Conservation (phyloP, 345 rosid genomes). For the Sonneratia caseolaris region DNA sequence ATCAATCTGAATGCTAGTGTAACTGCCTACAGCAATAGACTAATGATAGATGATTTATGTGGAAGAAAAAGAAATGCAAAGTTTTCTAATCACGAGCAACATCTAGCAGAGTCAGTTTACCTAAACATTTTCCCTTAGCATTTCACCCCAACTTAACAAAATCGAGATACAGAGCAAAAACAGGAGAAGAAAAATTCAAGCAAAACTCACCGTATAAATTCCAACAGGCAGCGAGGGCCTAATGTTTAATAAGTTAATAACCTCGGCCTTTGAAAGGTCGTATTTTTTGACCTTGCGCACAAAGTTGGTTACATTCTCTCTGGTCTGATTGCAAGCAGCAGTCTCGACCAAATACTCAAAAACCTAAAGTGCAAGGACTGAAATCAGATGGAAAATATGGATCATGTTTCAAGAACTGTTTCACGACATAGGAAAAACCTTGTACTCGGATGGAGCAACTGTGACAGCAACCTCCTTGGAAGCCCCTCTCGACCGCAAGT, state of each 20-base stretch:
- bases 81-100: not conserved
- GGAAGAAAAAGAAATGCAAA: not conserved
- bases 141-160: not conserved
- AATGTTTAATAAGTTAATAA: constrained; percentile 57
- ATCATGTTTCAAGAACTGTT: not conserved
- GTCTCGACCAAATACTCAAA: constrained; percentile 58
- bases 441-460: constrained; percentile 53
- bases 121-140: not conserved
- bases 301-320: constrained; percentile 41
- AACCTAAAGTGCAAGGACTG: constrained; percentile 31
- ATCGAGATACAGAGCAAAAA: not conserved
- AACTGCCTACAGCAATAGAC: not conserved
- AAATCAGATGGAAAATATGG: not conserved
- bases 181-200: not conserved
- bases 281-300: constrained; percentile 42
- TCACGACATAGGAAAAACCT: constrained; percentile 27
- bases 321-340: constrained; percentile 48
- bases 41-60: not conserved
- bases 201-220: constrained; percentile 36
- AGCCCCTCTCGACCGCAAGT: constrained; percentile 65
- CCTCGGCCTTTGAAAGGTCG: constrained; percentile 69
- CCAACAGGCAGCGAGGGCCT: constrained; percentile 49
- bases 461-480: constrained; percentile 57
- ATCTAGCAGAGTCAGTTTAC: not conserved
- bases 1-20: not conserved